These are phyloP conservation scores for Coniella vitis DNA, from an alignment of 2,329 filamentous ascomycete genomes.

Conservation along the genomic window DNA sequence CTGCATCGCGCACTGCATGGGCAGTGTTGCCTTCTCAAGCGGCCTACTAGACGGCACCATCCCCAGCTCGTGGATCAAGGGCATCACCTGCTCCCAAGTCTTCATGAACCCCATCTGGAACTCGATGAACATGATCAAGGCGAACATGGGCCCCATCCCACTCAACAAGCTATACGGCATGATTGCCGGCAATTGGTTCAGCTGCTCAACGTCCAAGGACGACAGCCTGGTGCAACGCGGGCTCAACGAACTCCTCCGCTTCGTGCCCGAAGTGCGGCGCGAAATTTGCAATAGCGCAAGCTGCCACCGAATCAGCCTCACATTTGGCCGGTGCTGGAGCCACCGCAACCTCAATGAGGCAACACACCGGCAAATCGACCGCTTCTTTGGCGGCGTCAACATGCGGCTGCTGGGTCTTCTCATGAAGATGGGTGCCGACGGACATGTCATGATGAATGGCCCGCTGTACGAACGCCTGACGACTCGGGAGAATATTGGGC, in stretches of 20 bases:
- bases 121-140: constrained; percentile 50
- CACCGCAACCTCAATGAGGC: constrained; percentile 59
- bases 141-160: constrained; percentile 37
- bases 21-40: constrained; percentile 49
- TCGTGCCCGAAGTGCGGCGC: constrained; percentile 45
- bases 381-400: constrained; percentile 56
- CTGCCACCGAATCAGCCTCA: constrained; percentile 54
- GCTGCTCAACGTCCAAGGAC: constrained; percentile 38
- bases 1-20: constrained; percentile 57
- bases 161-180: constrained; percentile 42
- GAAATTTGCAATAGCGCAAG: constrained; percentile 56
- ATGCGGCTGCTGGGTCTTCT: constrained; percentile 51
- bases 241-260: constrained; percentile 49
- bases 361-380: constrained; percentile 55
- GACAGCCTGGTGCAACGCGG: constrained; percentile 42
- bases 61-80: constrained; percentile 47
- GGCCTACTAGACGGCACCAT: constrained; percentile 59
- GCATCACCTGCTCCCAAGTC: constrained; percentile 53
- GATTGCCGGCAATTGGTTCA: constrained; percentile 48
- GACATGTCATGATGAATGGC: constrained; percentile 45
- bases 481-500: constrained; percentile 40
- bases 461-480: constrained; percentile 41
- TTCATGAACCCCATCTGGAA: constrained; percentile 58
- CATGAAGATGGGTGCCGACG: constrained; percentile 47
- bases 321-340: constrained; percentile 59